Evolutionary conservation across 805 yeast species (phyloP).

Genomic region (Wickerhamiella dianesei): DNA sequence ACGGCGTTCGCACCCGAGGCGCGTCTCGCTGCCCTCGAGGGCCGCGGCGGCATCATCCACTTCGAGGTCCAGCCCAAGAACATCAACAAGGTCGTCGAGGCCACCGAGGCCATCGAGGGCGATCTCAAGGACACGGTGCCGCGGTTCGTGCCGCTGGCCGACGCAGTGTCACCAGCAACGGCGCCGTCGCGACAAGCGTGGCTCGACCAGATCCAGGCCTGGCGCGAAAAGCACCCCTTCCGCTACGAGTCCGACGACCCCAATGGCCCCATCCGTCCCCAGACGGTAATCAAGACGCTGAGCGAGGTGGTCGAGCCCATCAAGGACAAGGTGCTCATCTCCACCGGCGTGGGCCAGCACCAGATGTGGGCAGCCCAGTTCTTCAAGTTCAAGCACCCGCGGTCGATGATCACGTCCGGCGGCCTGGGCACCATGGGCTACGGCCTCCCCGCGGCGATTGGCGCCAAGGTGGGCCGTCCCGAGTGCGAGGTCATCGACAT

Average conservation of each 20-base stretch:
- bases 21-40: constrained; percentile 71
- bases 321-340: constrained; percentile 64
- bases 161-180: constrained; percentile 32
- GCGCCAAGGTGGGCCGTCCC: constrained; percentile 94
- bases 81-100: constrained; percentile 88
- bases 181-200: constrained; percentile 38
- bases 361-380: constrained; percentile 99
- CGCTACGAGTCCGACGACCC: constrained; percentile 63
- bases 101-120: constrained; percentile 94
- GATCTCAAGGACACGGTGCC: constrained; percentile 74
- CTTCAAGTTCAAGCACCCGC: constrained; percentile 85
- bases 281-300: constrained; percentile 71
- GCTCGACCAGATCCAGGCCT: constrained; percentile 57
- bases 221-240: constrained; percentile 84
- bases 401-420: constrained; percentile 94
- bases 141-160: constrained; percentile 55
- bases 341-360: constrained; percentile 99
- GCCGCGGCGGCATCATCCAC: constrained; percentile 91
- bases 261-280: constrained; percentile 60
- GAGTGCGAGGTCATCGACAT: constrained; percentile 91
- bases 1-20: constrained; percentile 90
- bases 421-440: constrained; percentile 98
- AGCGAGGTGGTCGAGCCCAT: constrained; percentile 54
- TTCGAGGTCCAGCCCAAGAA: constrained; percentile 94
- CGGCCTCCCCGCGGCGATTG: constrained; percentile 96